These are phyloP conservation scores for Warburgia ugandensis DNA, from an alignment of 164 flowering plant species.

Conservation along the genomic window DNA sequence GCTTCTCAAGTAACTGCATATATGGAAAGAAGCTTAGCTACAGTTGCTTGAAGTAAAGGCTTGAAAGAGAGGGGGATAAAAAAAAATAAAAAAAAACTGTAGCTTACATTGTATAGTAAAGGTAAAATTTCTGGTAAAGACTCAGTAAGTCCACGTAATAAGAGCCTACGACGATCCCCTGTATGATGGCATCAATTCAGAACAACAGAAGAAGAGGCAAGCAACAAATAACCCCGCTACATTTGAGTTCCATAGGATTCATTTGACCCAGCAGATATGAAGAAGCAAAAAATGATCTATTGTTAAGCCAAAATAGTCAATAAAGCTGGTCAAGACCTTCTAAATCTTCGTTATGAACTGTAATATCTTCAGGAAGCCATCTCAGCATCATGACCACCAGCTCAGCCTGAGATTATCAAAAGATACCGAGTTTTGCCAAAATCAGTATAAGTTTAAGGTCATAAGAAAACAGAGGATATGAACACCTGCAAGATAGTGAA, in stretches of 20 bases:
- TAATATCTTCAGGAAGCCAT: constrained; percentile 99
- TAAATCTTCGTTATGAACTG: constrained; percentile 97
- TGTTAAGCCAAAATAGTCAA: not conserved
- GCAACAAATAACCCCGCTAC: no score
- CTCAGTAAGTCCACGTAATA: constrained; percentile 80
- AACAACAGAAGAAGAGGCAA: constrained; percentile 7
- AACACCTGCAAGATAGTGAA: not conserved
- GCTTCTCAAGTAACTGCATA: constrained; percentile 76
- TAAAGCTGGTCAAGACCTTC: constrained; percentile 47
- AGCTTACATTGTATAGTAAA: constrained; percentile 65
- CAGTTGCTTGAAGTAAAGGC: not conserved
- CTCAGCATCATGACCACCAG: constrained; percentile 85
- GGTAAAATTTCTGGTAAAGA: constrained; percentile 87
- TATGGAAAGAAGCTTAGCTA: constrained; percentile 7
- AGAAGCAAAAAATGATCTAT: not conserved
- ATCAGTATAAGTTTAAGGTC: not conserved
- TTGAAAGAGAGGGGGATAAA: not conserved
- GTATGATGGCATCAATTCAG: constrained; percentile 11
- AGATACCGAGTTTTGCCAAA: constrained; percentile 1
- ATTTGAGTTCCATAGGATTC: not conserved
- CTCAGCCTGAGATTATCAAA: constrained; percentile 59
- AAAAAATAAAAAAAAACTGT: not conserved
- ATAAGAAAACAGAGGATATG: not conserved
- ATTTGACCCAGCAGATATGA: not conserved
- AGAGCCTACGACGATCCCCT: constrained; percentile 87